Evolutionary conservation across 352 stramenopile genomes (phyloP), one percentile per base, ranked within the genome.

Genomic region (Globisporangium nodosum): DNA sequence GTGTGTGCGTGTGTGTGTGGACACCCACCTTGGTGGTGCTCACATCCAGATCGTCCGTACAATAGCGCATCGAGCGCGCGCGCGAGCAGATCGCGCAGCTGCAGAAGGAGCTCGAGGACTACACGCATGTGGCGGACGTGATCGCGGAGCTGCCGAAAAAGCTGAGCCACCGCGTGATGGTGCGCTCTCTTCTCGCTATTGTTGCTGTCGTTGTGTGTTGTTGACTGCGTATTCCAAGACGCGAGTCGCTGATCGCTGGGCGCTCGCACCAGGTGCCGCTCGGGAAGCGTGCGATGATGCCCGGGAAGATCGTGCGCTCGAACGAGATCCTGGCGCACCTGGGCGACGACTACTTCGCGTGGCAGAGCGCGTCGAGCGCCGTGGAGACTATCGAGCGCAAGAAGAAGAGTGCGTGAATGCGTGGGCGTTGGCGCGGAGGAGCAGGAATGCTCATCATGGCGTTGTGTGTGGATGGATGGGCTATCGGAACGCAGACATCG

Each of bases 241-340:
- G 21, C 21, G 21, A 24, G 21, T 24, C 21, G 21, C 21, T 24
- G 21, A 24, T 24, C 21, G 21, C 21, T 24, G 21, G 21, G 21
- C 21, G 21, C 21, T 24, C 21, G 21, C 21, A 24, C 21, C 39
- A 84, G 75, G 69, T 88, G 27, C 85, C 85, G 37, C 66, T 95
- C 20, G 85, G 85, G 27, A 92, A 92, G 66, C 80, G 84, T 35
- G 81, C 83, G 1, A 92, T 93, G 78, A 79, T 88, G 49, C 81
- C 84, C 2, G 85, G 85, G 47, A 90, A 85, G 56, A 89, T 95
- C 45, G 71, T 92, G 54, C 83, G 82, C 50, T 86, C 85, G 37
- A 95, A 95, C 43, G 85, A 95, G 68, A 76, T 95, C 53, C 65
- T 93, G 13, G 78, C 81, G 37, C 82, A 93, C 58, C 58, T 95